A percentile compares a stretch with the other conserved stretches of the same genome.
These are phyloP conservation scores for Eucalyptus regnans DNA, from an alignment of 345 rosid genomes.

Conservation along the genomic window DNA sequence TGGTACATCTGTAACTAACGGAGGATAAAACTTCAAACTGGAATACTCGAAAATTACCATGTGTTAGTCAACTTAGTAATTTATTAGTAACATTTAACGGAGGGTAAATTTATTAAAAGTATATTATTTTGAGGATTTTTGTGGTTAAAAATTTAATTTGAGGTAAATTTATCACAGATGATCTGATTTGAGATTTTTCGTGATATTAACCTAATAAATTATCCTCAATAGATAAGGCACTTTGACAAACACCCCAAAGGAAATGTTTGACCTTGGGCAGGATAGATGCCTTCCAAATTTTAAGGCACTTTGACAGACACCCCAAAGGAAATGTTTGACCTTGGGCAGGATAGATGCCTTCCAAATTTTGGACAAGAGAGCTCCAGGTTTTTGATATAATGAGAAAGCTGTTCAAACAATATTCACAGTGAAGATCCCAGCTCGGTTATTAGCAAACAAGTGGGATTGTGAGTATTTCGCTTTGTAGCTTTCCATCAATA, in stretches of 20 bases:
- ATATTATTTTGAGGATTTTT: neutral
- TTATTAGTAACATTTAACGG: neutral
- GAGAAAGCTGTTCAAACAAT: neutral
- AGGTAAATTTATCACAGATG: neutral
- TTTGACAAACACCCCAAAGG: neutral
- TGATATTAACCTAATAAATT: neutral
- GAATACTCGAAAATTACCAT: rapidly evolving
- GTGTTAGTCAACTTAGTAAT: rapidly evolving
- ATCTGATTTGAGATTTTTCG: rapidly evolving
- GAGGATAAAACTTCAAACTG: rapidly evolving
- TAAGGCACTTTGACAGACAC: neutral
- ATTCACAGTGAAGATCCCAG: neutral
- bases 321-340: neutral
- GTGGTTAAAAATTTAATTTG: neutral
- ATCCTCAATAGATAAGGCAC: neutral
- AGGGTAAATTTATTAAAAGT: neutral
- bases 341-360: neutral
- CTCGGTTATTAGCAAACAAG: neutral
- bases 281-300: neutral
- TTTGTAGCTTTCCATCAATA: neutral
- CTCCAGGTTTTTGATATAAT: neutral
- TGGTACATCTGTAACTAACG: rapidly evolving
- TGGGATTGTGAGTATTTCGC: neutral
- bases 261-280: neutral
- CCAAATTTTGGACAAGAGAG: neutral